A percentile compares a stretch with the other conserved stretches of the same genome.
Conservation (phyloP, 495 filamentous ascomycete genomes). For the Polyplosphaeria fusca region DNA sequence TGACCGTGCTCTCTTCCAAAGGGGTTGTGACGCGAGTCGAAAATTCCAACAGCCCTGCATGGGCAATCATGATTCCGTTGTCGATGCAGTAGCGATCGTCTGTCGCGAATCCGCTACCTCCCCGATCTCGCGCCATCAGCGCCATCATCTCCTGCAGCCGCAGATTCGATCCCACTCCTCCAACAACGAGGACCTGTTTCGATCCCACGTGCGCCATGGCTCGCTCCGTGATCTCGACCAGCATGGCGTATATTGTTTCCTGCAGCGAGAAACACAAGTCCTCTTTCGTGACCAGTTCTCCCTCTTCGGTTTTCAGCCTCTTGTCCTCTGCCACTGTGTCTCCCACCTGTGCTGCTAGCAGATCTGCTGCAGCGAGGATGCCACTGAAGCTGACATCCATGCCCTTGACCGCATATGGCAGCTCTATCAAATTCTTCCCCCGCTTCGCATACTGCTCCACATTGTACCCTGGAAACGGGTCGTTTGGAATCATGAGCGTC, state of each 20-base stretch:
- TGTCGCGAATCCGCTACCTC: conserved; percentile 88
- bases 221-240: conserved; percentile 97
- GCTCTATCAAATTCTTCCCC: conserved; percentile 67
- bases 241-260: conserved; percentile 92
- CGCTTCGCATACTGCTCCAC: conserved; percentile 94
- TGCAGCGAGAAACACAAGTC: conserved; percentile 93
- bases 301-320: conserved; percentile 40
- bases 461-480: conserved; percentile 95
- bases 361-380: conserved; percentile 78
- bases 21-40: conserved; percentile 71
- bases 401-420: conserved; percentile 95
- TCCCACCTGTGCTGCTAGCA: conserved; percentile 63
- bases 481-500: conserved; percentile 84
- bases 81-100: conserved; percentile 98
- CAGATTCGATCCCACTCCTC: conserved; percentile 98
- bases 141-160: conserved; percentile 98
- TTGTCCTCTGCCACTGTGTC: conserved; percentile 32
- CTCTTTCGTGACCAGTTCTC: conserved; percentile 63
- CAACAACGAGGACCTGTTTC: conserved; percentile 87
- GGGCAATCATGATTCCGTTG: conserved; percentile 99
- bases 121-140: conserved; percentile 84
- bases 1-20: conserved; percentile 80
- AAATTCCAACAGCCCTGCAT: conserved; percentile 85
- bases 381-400: conserved; percentile 98
- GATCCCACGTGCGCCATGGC: conserved; percentile 97